These are phyloP conservation scores for Fomitopsis serialis DNA, from an alignment of 768 basidiomycete genomes.

Conservation along the genomic window DNA sequence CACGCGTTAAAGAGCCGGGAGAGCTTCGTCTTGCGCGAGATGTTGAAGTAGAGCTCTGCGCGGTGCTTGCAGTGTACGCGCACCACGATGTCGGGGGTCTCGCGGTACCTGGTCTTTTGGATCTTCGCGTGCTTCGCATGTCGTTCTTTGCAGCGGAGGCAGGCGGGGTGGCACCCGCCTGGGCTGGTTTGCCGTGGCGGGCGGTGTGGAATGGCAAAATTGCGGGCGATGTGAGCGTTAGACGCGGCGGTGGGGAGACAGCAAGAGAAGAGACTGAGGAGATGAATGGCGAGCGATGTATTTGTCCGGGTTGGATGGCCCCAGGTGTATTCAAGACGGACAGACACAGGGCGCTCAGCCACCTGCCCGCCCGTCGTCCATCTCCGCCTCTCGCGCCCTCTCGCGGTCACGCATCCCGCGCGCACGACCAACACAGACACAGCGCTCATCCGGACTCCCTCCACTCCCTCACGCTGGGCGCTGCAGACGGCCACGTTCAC, in stretches of 20 bases:
- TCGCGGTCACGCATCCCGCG: background rate
- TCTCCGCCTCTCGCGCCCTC: background rate
- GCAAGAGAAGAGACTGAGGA: slow-evolving; percentile 7
- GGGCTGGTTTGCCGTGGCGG: slow-evolving; percentile 23
- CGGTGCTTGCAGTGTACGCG: slow-evolving; percentile 87
- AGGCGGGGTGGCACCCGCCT: slow-evolving; percentile 34
- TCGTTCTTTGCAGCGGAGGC: slow-evolving; percentile 65
- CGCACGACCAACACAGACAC: no score
- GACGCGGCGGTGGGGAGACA: slow-evolving; percentile 7
- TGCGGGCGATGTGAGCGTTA: slow-evolving; percentile 1
- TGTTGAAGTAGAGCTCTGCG: slow-evolving; percentile 89
- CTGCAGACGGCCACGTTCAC: no score
- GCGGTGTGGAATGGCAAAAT: slow-evolving; percentile 12
- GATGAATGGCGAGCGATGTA: slow-evolving; percentile 3
- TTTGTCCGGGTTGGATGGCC: background rate
- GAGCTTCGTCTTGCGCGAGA: slow-evolving; percentile 85
- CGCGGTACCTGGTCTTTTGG: slow-evolving; percentile 76
- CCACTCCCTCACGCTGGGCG: no score
- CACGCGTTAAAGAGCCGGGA: slow-evolving; percentile 80
- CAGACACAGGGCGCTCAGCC: background rate
- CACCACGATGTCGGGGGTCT: slow-evolving; percentile 86
- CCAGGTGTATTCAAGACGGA: background rate
- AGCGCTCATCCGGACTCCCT: no score
- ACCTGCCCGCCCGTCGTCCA: background rate
- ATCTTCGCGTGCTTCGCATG: slow-evolving; percentile 75